Conservation (phyloP, 1,284 basidiomycete species). For the Neonothopanus nambi region DNA sequence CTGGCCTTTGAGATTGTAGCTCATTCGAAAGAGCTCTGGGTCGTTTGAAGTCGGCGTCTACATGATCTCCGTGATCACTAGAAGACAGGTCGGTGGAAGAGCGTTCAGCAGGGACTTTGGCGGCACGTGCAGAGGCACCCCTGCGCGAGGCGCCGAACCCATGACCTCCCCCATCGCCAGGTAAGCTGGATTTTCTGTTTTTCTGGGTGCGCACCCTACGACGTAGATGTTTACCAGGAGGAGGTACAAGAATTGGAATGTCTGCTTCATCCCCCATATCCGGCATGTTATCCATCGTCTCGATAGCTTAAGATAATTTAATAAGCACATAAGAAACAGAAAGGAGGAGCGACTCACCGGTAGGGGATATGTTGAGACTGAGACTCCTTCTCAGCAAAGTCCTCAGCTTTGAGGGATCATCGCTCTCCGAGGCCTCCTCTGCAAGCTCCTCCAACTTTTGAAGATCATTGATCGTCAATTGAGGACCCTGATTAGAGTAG, state of each 20-base stretch:
- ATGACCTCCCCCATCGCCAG: constrained; percentile 78
- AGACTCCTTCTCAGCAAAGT: constrained; percentile 84
- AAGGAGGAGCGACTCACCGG: constrained; percentile 57
- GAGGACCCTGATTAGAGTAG: constrained; percentile 61
- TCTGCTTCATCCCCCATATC: constrained; percentile 80
- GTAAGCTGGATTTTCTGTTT: constrained; percentile 85
- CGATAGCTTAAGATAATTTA: constrained; percentile 48
- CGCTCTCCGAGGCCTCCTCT: constrained; percentile 80
- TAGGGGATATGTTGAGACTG: constrained; percentile 83
- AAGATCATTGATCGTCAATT: constrained; percentile 88
- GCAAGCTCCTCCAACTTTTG: constrained; percentile 92
- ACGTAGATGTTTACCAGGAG: constrained; percentile 86
- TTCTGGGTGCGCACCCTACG: constrained; percentile 93
- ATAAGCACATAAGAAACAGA: constrained; percentile 10
- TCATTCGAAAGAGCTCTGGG: constrained; percentile 51
- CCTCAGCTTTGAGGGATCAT: constrained; percentile 84
- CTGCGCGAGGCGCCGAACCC: constrained; percentile 68
- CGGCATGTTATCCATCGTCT: constrained; percentile 64
- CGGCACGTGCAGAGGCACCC: constrained; percentile 38
- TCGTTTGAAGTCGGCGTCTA: constrained; percentile 28
- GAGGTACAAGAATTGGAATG: constrained; percentile 85
- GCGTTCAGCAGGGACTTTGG: constrained; percentile 41
- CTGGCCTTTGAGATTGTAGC: constrained; percentile 47
- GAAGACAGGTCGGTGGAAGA: constrained; percentile 67
- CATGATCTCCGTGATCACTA: constrained; percentile 63